Evolutionary conservation across 805 yeast species (phyloP).

Genomic region (Barnettozyma wickerhamii): DNA sequence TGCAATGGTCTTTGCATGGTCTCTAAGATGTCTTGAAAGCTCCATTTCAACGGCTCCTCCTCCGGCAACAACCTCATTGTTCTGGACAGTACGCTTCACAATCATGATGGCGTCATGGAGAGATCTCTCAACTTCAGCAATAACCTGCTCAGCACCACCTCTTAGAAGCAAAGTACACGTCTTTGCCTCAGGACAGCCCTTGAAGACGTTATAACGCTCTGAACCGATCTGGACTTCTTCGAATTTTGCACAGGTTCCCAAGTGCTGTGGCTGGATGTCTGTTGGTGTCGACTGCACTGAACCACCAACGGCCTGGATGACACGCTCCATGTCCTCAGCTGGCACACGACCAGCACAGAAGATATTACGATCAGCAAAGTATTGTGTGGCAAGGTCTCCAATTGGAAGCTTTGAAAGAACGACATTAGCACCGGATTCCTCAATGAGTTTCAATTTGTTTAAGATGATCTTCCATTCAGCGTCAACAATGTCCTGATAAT

Average conservation of each 20-base stretch:
- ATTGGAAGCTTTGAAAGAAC: conserved; percentile 93
- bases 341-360: conserved; percentile 97
- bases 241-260: conserved; percentile 81
- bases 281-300: conserved; percentile 73
- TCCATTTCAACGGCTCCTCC: conserved; percentile 99
- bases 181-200: conserved; percentile 87
- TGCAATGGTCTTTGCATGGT: conserved; percentile 79
- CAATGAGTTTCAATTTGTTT: conserved; percentile 79
- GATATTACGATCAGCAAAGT: conserved; percentile 90
- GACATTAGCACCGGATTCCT: conserved; percentile 82
- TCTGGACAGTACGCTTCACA: conserved; percentile 89
- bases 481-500: conserved; percentile 94
- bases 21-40: conserved; percentile 81
- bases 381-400: conserved; percentile 99
- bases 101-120: conserved; percentile 98
- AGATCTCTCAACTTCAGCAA: conserved; percentile 97
- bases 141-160: conserved; percentile 98
- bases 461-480: conserved; percentile 98
- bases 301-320: conserved; percentile 92
- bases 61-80: conserved; percentile 89
- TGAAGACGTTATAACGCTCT: conserved; percentile 89
- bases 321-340: conserved; percentile 86
- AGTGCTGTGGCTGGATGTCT: conserved; percentile 61
- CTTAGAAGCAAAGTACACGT: conserved; percentile 91
- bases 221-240: conserved; percentile 96